Percentiles rank a stretch among this genome's conserved stretches.
These are phyloP conservation scores for Pythium volutum DNA, from an alignment of 352 stramenopile species.

Conservation along the genomic window DNA sequence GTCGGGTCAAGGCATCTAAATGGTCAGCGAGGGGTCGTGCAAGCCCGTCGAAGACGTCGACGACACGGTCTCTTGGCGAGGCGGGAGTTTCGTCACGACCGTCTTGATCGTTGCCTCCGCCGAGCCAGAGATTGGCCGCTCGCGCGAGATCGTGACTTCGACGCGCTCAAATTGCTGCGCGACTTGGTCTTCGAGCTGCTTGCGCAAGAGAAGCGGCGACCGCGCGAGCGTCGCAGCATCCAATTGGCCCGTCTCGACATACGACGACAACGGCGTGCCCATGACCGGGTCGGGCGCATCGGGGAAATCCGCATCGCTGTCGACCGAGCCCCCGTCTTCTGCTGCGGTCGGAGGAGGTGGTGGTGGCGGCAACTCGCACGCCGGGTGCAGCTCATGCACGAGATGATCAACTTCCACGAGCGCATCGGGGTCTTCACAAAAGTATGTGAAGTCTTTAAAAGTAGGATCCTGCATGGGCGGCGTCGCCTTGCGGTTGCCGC, in stretches of 20 bases:
- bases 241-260: constrained; percentile 72
- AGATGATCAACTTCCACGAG: constrained; percentile 81
- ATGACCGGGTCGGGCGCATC: constrained; percentile 7
- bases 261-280: constrained; percentile 79
- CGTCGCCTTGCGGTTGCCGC: constrained; percentile 57
- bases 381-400: constrained; percentile 71
- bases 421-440: constrained; percentile 82
- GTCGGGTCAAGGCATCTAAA: constrained; percentile 21
- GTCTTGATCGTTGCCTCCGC: constrained; percentile 2
- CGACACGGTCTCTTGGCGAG: constrained; percentile 23
- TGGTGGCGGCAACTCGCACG: constrained; percentile 33
- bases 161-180: constrained; percentile 71
- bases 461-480: constrained; percentile 83
- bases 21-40: constrained; percentile 25
- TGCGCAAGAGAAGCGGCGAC: constrained; percentile 50
- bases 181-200: constrained; percentile 65
- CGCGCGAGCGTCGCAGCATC: constrained; percentile 28
- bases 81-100: constrained; percentile 20
- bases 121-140: constrained; percentile 36
- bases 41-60: constrained; percentile 18
- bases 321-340: constrained; percentile 28
- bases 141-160: constrained; percentile 77
- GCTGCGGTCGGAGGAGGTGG: constrained; percentile 12
- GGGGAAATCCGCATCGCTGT: constrained; percentile 30
- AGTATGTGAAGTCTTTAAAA: constrained; percentile 91